These are phyloP conservation scores for Sabuloglossum arenarium DNA, from an alignment of 495 filamentous ascomycete genomes.

Conservation along the genomic window DNA sequence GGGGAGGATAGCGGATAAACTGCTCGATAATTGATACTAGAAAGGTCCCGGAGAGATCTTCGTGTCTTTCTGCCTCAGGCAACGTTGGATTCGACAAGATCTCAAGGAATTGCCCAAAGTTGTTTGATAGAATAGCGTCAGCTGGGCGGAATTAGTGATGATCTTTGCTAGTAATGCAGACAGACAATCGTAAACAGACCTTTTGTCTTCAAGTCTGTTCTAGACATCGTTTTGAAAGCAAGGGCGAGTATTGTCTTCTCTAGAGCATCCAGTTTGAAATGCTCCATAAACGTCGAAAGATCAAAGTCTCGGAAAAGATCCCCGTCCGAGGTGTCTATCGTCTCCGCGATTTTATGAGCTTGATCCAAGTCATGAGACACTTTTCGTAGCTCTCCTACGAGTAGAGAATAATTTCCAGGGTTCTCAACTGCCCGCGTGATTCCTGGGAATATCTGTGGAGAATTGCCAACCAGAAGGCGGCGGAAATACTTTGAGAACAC, in stretches of 20 bases:
- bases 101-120: slow-evolving; percentile 51
- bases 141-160: slow-evolving; percentile 28
- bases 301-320: slow-evolving; percentile 92
- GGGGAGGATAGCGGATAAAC: slow-evolving; percentile 61
- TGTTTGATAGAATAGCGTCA: slow-evolving; percentile 61
- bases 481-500: slow-evolving; percentile 83
- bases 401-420: slow-evolving; percentile 57
- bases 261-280: slow-evolving; percentile 77
- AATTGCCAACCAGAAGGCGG: slow-evolving; percentile 67
- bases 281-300: slow-evolving; percentile 73
- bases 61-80: slow-evolving; percentile 21
- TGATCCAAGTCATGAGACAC: slow-evolving; percentile 58
- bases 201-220: slow-evolving; percentile 68
- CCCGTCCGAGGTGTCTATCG: slow-evolving; percentile 66
- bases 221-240: slow-evolving; percentile 62
- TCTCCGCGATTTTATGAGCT: slow-evolving; percentile 77
- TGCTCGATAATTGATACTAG: slow-evolving; percentile 61
- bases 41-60: slow-evolving; percentile 43
- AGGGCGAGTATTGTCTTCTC: slow-evolving; percentile 76
- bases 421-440: slow-evolving; percentile 47
- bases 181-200: slow-evolving; percentile 27
- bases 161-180: not conserved
- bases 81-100: slow-evolving; percentile 34
- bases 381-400: slow-evolving; percentile 72
- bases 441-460: slow-evolving; percentile 64